Conservation (phyloP, 2,329 filamentous ascomycete species). For the Ophiosphaerella korrae region DNA sequence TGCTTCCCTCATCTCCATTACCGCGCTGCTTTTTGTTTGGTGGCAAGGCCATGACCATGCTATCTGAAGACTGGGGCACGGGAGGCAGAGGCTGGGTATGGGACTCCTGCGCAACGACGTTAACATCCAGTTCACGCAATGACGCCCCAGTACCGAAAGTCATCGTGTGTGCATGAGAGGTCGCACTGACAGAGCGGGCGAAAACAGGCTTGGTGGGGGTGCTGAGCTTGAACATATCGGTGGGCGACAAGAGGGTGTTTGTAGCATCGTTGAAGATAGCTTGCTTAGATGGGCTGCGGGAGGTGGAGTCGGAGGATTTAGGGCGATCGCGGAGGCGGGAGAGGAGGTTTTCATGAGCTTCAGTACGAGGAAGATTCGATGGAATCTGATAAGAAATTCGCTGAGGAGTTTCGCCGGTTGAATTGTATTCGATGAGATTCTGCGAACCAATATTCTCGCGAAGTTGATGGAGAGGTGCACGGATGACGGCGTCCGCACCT, state of each 20-base stretch:
- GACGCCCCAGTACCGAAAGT: conserved; percentile 28
- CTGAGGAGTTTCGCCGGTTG: conserved; percentile 85
- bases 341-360: conserved; percentile 62
- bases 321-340: conserved; percentile 52
- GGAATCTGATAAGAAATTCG: conserved; percentile 83
- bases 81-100: conserved; percentile 41
- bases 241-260: conserved; percentile 44
- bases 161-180: conserved; percentile 25
- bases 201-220: conserved; percentile 26
- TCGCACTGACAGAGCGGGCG: conserved; percentile 33
- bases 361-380: conserved; percentile 76
- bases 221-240: conserved; percentile 32
- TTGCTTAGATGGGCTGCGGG: conserved; percentile 54
- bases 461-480: conserved; percentile 72
- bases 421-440: conserved; percentile 75
- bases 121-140: conserved; percentile 57
- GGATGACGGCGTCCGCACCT: conserved; percentile 59
- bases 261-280: conserved; percentile 59
- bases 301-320: conserved; percentile 31
- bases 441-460: conserved; percentile 70
- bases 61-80: conserved; percentile 37
- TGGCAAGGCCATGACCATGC: conserved; percentile 34
- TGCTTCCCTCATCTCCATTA: conserved; percentile 40
- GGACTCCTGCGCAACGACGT: conserved; percentile 45
- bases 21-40: conserved; percentile 53